These are phyloP conservation scores for Sonneratia alba DNA, from an alignment of 345 rosid species.

Conservation along the genomic window DNA sequence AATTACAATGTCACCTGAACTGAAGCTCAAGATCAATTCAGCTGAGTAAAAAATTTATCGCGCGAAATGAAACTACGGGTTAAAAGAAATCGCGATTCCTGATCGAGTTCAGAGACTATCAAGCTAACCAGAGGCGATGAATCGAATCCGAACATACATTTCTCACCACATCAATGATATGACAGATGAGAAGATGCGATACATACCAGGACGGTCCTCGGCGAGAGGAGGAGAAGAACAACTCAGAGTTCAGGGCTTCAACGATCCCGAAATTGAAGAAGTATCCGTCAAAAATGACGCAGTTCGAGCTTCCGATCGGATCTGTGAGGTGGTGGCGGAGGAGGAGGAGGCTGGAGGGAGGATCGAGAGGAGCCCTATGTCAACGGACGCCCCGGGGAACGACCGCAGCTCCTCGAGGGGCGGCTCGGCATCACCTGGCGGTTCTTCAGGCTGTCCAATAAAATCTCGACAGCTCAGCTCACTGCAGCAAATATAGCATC, in stretches of 20 bases:
- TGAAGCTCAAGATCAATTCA: neutral
- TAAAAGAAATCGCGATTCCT: neutral
- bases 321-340: neutral
- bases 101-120: neutral
- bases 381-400: neutral
- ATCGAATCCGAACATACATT: neutral
- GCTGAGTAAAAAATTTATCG: neutral
- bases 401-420: neutral
- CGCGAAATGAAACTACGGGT: neutral
- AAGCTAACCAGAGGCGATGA: neutral
- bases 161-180: neutral
- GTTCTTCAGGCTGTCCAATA: neutral
- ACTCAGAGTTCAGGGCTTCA: neutral
- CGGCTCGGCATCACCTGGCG: neutral
- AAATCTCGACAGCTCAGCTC: constrained; percentile 1
- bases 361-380: neutral
- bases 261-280: neutral
- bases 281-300: too few species aligned
- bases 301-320: neutral
- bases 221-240: neutral
- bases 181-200: neutral
- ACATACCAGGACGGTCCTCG: neutral
- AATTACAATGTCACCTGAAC: neutral
- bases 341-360: neutral
- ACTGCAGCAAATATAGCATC: neutral